Percentiles rank a stretch among this genome's conserved stretches.
These are phyloP conservation scores for Spiraea crenata DNA, from an alignment of 331 rosid species.

Conservation along the genomic window DNA sequence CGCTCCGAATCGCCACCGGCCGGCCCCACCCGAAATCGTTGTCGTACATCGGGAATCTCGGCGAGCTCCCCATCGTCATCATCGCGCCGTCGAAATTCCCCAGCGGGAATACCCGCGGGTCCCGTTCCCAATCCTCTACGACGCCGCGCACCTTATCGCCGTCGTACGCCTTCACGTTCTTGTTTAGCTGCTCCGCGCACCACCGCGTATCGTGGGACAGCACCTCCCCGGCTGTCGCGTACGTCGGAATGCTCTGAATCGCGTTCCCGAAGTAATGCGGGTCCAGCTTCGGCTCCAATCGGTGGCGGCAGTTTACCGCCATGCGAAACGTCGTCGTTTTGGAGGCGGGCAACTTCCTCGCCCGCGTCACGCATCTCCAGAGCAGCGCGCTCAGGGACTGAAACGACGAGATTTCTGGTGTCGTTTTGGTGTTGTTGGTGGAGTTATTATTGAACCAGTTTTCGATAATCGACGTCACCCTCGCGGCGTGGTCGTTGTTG, in stretches of 20 bases:
- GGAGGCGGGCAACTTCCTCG: slow-evolving; percentile 53
- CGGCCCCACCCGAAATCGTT: slow-evolving; percentile 94
- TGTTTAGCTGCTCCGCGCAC: slow-evolving; percentile 79
- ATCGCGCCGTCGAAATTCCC: slow-evolving; percentile 86
- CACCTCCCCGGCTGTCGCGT: slow-evolving; percentile 56
- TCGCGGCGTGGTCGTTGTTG: slow-evolving; percentile 31
- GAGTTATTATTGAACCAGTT: slow-evolving; percentile 41
- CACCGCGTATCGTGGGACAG: slow-evolving; percentile 50
- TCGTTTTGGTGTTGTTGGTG: slow-evolving; percentile 4
- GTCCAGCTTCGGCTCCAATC: slow-evolving; percentile 67
- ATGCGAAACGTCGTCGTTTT: slow-evolving; percentile 79
- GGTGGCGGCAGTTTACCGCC: slow-evolving; percentile 81
- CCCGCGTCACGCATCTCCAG: slow-evolving; percentile 81
- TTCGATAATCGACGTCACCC: slow-evolving; percentile 34
- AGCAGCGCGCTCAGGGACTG: slow-evolving; percentile 76
- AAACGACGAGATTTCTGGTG: slow-evolving; percentile 69
- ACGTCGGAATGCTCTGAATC: slow-evolving; percentile 76
- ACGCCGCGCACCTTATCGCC: slow-evolving; percentile 42
- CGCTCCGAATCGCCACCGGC: slow-evolving; percentile 84
- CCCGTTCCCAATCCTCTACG: slow-evolving; percentile 73
- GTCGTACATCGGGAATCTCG: slow-evolving; percentile 89
- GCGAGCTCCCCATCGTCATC: slow-evolving; percentile 91
- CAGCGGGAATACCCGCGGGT: slow-evolving; percentile 73
- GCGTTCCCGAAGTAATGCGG: slow-evolving; percentile 85
- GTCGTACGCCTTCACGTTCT: slow-evolving; percentile 65